Base-by-base conservation (phyloP, 805 yeast genomes). In the Ogataea chonburiensis region DNA sequence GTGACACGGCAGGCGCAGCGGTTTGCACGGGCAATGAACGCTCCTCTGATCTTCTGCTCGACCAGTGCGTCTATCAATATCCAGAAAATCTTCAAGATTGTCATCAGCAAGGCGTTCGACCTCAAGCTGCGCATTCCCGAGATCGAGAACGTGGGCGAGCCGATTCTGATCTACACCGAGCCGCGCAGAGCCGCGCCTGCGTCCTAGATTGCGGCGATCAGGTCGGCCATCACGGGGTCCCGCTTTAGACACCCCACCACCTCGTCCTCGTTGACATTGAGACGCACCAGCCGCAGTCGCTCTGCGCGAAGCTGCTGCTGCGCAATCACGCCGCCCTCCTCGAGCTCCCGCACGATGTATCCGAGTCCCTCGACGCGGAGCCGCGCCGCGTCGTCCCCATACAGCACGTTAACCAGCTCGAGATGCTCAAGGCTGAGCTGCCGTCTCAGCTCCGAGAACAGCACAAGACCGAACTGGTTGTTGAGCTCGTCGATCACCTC, bases 1-100 rank as follows among this genome's bases (percentile, higher is more conserved):
- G 75, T 91, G 34, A 86, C 96, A 5, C 76, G 73, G 42, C 86
- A 81, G 56, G 89, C 95, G 11, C 77, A 82, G 61, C 76, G 79
- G 55, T 89, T 83, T 58, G 96, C 97, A 10, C 73, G 69, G 50
- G 95, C 93, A 18, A 88, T 91, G 96, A 81, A 79, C 52, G 84
- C 96, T 4, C 70, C 78, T 17, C 69, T 91, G 37, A 74, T 91
- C 5, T 93, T 91, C 61, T 84, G 95, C 50, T 89, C 97, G 7
- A 86, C 98, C 0, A 78, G 88, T 49, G 91, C 86, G 49, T 86
- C 96, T 2, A 86, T 93, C 44, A 93, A 91, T 50, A 85, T 91
- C 15, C 96, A 89, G 56, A 89, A 89, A 64, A 87, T 91, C 17
- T 91, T 91, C 68, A 93, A 93, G 61, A 78, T 91, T 25, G 81